Base-by-base conservation (phyloP, 2,329 filamentous ascomycete genomes). In the Penicillium sp. region DNA sequence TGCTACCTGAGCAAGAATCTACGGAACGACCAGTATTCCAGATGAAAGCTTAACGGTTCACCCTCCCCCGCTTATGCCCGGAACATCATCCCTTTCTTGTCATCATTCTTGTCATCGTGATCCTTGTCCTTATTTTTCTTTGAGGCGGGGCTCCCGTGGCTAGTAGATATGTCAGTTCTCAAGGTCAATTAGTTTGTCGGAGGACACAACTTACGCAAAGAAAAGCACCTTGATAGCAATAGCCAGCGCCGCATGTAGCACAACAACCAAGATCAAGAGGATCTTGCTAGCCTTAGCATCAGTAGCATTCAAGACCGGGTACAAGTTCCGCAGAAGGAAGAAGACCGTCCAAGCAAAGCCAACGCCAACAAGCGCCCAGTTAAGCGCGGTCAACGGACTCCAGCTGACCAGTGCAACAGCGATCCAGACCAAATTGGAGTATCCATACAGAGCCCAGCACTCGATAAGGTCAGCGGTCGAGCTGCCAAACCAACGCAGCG, bases 361-460 rank as follows among this genome's bases (percentile, higher is more conserved):
- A 61, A 97, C 81, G 30, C 84, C 91, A 16, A 97, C 92, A 73
- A 99, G 96, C 17, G 91, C 84, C 84, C 90, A 97, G 79, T 99
- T 99, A 63, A 99, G 84, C 53, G 91, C 85, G 52, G 85, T 86
- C 65, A 97, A 79, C 50, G 89, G 88, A 61, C 89, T 93, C 89
- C 92, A 97, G 71, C 88, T 91, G 64, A 97, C 90, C 60, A 96
- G 77, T 45, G 94, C 92, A 41, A 99, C 92, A 2, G 89, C 90
- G 66, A 99, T 92, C 94, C 94, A 99, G 69, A 99, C 90, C 68
- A 99, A 80, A 77, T 99, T 99, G 55, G 89, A 85, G 79, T 99
- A 99, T 52, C 94, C 94, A 75, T 97, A 99, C 35, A 99, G 80
- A 57, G 91, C 90, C 86, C 90, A 92, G 80, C 91, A 96, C 79